These are phyloP conservation scores for Nepenthes gracilis DNA, from an alignment of 148 eudicot genomes.

Conservation along the genomic window DNA sequence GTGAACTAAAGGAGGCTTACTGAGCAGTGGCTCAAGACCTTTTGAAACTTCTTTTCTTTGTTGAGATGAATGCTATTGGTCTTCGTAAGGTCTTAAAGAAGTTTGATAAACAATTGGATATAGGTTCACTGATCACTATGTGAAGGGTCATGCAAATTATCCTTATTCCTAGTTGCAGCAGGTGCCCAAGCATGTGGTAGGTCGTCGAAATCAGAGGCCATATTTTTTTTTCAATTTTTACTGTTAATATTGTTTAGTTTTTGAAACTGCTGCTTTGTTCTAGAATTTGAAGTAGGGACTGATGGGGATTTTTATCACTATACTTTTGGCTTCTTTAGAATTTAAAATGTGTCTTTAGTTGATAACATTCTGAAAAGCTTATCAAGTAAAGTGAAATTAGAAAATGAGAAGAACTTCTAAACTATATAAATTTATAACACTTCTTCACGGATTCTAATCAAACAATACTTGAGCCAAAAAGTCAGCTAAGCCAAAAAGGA, in stretches of 20 bases:
- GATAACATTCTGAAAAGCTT: no score
- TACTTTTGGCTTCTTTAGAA: no score
- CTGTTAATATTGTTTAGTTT: neutral
- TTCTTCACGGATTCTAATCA: no score
- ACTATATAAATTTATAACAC: no score
- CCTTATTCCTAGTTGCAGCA: constrained; percentile 74
- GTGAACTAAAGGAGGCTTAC: constrained; percentile 51
- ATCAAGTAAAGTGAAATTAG: no score
- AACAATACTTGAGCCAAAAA: no score
- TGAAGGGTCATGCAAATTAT: constrained; percentile 70
- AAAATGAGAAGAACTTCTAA: no score
- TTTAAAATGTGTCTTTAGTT: no score
- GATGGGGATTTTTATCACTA: no score
- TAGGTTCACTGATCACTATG: constrained; percentile 56
- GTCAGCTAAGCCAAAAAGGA: no score
- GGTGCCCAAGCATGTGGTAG: constrained; percentile 75
- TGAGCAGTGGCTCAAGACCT: constrained; percentile 52
- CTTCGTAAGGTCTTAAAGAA: constrained; percentile 69
- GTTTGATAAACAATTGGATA: constrained; percentile 60
- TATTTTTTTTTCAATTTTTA: neutral
- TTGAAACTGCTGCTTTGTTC: no score
- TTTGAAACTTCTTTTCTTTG: constrained; percentile 41
- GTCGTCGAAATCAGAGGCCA: neutral
- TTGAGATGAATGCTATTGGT: constrained; percentile 67
- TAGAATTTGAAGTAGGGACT: no score